phyloP scores from a whole-genome alignment of 768 basidiomycete genomes.

The Suillus placidus region DNA sequence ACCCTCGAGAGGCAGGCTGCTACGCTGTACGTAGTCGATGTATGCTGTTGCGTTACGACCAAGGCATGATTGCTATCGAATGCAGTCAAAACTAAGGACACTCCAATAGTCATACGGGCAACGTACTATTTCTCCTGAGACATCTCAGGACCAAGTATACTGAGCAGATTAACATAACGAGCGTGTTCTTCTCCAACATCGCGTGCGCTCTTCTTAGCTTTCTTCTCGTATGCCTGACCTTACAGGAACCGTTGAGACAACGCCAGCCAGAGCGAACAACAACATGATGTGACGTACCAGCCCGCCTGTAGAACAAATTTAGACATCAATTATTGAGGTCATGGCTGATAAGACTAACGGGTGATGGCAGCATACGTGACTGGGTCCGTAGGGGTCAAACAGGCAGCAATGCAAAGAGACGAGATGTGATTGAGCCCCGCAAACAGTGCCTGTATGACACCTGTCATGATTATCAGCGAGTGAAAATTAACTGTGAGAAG shows the following conservation, averaged over 20 bases:
- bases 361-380: too few species aligned
- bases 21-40: conserved; percentile 56
- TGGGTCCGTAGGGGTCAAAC: too few species aligned
- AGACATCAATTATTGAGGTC: too few species aligned
- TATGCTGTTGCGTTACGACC: conserved; percentile 63
- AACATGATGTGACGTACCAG: conserved; percentile 43
- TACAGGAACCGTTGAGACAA: conserved; percentile 13
- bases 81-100: conserved; percentile 3
- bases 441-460: too few species aligned
- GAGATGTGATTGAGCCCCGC: too few species aligned
- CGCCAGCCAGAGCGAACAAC: not conserved
- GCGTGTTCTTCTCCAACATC: conserved; percentile 76
- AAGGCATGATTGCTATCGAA: conserved; percentile 63
- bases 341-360: too few species aligned
- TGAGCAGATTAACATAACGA: conserved; percentile 75
- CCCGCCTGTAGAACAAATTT: too few species aligned
- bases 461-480: too few species aligned
- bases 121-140: conserved; percentile 80
- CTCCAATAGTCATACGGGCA: not conserved
- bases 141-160: conserved; percentile 73
- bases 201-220: conserved; percentile 68
- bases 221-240: conserved; percentile 81
- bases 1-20: conserved; percentile 68
- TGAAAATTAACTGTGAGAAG: too few species aligned
- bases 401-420: too few species aligned